Conservation (phyloP, 257 asterid genomes). For the Galeopsis tetrahit region DNA sequence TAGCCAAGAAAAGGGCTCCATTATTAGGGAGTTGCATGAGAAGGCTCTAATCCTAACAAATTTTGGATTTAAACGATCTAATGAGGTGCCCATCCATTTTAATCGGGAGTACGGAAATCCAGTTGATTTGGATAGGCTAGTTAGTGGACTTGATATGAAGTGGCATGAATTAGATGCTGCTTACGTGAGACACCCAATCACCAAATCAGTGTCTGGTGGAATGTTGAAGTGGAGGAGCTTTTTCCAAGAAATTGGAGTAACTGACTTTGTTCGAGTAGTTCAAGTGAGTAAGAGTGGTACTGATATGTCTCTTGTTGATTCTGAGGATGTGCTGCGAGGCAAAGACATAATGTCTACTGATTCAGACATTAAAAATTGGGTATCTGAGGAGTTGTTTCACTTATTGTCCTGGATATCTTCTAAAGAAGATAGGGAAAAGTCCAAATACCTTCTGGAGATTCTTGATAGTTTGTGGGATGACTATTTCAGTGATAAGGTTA, state of each 20-base stretch:
- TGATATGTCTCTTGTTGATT: conserved; percentile 42
- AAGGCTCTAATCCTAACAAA: conserved; percentile 76
- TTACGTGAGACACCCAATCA: conserved; percentile 75
- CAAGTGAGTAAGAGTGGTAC: conserved; percentile 59
- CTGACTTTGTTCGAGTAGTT: conserved; percentile 82
- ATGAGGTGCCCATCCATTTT: conserved; percentile 83
- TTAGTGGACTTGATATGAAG: conserved; percentile 56
- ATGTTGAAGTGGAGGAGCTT: conserved; percentile 77
- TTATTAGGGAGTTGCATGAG: conserved; percentile 57
- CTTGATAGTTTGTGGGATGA: conserved; percentile 89
- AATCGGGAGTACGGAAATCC: conserved; percentile 62
- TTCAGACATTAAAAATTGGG: conserved; percentile 67
- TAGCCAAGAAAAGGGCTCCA: conserved; percentile 57
- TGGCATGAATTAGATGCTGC: conserved; percentile 76
- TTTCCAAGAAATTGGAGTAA: conserved; percentile 75
- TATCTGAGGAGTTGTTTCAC: conserved; percentile 67
- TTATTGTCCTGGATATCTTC: conserved; percentile 62
- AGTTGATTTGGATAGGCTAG: conserved; percentile 61
- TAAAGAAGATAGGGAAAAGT: conserved; percentile 56
- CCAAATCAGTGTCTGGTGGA: conserved; percentile 65
- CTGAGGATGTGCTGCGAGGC: conserved; percentile 41
- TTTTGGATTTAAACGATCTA: conserved; percentile 64
- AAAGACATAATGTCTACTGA: conserved; percentile 43
- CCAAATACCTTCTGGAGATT: conserved; percentile 74
- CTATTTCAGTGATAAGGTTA: conserved; percentile 63